Percentiles rank a stretch among this genome's conserved stretches.
phyloP scores from a whole-genome alignment of 2,329 filamentous ascomycete species.

The Apiospora arundinis region DNA sequence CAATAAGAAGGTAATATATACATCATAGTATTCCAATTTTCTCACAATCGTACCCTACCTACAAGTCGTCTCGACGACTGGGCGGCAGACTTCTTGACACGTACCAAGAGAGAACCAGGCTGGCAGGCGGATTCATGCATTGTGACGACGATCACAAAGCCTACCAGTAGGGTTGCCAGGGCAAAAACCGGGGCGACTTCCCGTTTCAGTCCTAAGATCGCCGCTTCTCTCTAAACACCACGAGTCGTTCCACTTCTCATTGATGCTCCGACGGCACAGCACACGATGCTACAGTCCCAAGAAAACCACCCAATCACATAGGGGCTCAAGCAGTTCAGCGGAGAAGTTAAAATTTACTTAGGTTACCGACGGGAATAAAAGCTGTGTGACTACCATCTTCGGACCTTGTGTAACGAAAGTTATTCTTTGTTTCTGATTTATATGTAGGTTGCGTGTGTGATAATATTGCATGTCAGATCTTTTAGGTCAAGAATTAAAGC shows the following conservation, averaged over 20 bases:
- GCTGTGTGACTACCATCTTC: background rate
- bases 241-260: background rate
- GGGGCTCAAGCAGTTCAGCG: background rate
- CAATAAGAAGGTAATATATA: no score
- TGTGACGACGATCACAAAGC: no score
- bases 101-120: no score
- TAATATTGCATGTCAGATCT: no score
- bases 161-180: background rate
- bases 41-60: no score
- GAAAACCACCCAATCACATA: background rate
- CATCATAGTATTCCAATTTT: no score
- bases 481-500: background rate
- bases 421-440: background rate
- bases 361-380: background rate
- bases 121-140: no score
- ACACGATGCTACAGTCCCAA: background rate
- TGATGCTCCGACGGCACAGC: background rate
- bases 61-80: no score
- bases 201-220: background rate
- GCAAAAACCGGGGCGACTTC: background rate
- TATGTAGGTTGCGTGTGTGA: no score
- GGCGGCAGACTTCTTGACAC: no score
- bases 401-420: no score
- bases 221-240: background rate
- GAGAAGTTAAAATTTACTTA: no score